Evolutionary conservation across 352 stramenopile genomes (phyloP).

Genomic region (Phytophthora citricola): DNA sequence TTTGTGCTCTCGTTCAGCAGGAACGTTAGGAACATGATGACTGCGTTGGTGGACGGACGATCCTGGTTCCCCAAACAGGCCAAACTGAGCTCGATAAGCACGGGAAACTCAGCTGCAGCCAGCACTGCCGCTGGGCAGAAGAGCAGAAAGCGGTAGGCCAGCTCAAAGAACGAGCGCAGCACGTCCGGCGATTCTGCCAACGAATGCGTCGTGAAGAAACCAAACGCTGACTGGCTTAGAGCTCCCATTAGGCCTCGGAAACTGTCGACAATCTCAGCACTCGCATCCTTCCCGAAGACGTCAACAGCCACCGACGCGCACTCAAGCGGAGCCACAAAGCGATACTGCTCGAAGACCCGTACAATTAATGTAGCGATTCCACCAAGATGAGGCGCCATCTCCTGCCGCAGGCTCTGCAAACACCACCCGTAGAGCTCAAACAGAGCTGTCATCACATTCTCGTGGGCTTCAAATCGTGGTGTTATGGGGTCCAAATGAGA

Average conservation of each 20-base stretch:
- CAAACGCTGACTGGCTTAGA: conserved; percentile 68
- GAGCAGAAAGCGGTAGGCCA: conserved; percentile 73
- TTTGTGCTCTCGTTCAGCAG: conserved; percentile 62
- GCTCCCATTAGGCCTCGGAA: conserved; percentile 65
- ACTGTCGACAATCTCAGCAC: conserved; percentile 51
- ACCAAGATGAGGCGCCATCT: conserved; percentile 59
- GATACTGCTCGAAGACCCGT: conserved; percentile 58
- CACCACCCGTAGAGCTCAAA: conserved; percentile 80
- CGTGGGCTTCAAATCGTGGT: conserved; percentile 45
- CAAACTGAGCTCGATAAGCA: conserved; percentile 66
- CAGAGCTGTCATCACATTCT: conserved; percentile 59
- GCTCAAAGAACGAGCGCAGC: conserved; percentile 69
- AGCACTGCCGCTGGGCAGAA: conserved; percentile 75
- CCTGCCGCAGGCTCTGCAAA: conserved; percentile 65
- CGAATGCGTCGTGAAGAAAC: conserved; percentile 66
- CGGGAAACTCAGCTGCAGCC: conserved; percentile 57
- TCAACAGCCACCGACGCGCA: conserved; percentile 71
- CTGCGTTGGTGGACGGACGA: conserved; percentile 65
- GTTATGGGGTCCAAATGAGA: conserved; percentile 59
- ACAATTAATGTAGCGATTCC: conserved; percentile 66
- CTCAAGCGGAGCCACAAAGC: conserved; percentile 69
- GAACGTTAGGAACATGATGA: conserved; percentile 73
- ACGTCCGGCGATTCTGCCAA: conserved; percentile 69
- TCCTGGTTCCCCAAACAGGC: conserved; percentile 75
- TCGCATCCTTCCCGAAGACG: conserved; percentile 63